phyloP scores from a whole-genome alignment of 192 early-diverging fungal species.

The Entomortierella parvispora region DNA sequence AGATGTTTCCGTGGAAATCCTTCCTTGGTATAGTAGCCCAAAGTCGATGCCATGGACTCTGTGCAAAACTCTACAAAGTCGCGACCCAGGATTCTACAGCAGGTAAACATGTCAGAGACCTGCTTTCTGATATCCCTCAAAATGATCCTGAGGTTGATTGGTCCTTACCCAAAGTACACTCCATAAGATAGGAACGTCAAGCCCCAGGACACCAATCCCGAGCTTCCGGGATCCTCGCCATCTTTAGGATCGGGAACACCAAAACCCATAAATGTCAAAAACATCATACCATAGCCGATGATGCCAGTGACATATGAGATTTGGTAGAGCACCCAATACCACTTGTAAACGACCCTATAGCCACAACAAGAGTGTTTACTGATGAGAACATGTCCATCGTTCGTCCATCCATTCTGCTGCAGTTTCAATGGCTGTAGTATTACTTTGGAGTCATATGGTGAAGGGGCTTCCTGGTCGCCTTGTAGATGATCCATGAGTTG shows the following conservation, averaged over 20 bases:
- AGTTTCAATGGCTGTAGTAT: neutral
- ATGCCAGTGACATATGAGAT: slow-evolving; percentile 67
- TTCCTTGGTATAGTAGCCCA: slow-evolving; percentile 71
- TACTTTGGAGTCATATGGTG: slow-evolving; percentile 67
- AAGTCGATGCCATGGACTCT: slow-evolving; percentile 69
- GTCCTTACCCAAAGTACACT: slow-evolving; percentile 70
- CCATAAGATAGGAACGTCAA: slow-evolving; percentile 65
- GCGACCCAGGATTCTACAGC: slow-evolving; percentile 60
- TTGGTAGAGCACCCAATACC: slow-evolving; percentile 68
- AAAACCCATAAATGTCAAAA: slow-evolving; percentile 66
- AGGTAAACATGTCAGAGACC: neutral
- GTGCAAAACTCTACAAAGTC: slow-evolving; percentile 73
- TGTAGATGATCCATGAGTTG: slow-evolving; percentile 62
- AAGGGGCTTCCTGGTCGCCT: slow-evolving; percentile 67
- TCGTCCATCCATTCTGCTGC: neutral
- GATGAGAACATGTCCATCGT: neutral
- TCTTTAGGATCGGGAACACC: slow-evolving; percentile 16
- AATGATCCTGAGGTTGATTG: no score
- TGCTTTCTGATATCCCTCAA: neutral
- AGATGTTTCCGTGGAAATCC: slow-evolving; percentile 67
- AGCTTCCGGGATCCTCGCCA: slow-evolving; percentile 47
- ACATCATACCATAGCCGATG: slow-evolving; percentile 61
- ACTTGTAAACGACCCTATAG: slow-evolving; percentile 66
- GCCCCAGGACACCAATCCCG: slow-evolving; percentile 45
- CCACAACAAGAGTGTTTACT: neutral